A percentile compares a stretch with the other conserved stretches of the same genome.
Evolutionary conservation across 345 rosid genomes (phyloP).

Genomic region (Salix brachista): DNA sequence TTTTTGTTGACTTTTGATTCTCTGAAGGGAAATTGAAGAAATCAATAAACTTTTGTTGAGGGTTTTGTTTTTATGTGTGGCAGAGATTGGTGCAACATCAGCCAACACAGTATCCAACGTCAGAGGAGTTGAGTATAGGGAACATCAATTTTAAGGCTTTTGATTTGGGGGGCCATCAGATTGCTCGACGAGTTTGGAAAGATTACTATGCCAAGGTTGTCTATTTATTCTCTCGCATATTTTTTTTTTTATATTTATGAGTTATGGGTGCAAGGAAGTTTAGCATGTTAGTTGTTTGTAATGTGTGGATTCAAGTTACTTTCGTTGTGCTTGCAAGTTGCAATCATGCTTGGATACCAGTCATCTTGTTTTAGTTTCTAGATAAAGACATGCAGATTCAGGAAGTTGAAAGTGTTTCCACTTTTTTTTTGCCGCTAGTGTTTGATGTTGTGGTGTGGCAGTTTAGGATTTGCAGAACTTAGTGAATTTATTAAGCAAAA

Average conservation of each 20-base stretch:
- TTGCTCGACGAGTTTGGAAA: conserved; percentile 82
- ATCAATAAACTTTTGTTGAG: background rate
- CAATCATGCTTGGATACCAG: background rate
- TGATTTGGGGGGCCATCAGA: conserved; percentile 83
- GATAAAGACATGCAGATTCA: background rate
- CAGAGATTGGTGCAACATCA: conserved; percentile 84
- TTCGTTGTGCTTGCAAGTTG: background rate
- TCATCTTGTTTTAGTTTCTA: background rate
- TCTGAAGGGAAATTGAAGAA: background rate
- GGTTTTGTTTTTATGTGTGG: conserved; percentile 4
- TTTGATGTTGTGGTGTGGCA: background rate
- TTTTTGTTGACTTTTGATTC: background rate
- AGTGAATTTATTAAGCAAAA: background rate
- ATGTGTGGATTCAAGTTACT: background rate
- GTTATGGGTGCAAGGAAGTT: background rate
- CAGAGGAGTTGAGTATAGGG: conserved; percentile 80
- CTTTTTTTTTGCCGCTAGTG: background rate
- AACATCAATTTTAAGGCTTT: conserved; percentile 80
- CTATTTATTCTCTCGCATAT: too few relatives aligned
- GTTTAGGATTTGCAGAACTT: background rate
- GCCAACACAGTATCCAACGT: conserved; percentile 81
- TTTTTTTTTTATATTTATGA: background rate
- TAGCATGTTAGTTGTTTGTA: background rate
- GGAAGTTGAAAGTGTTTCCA: background rate
- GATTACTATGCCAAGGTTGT: conserved; percentile 76